Conservation (phyloP, 2,329 filamentous ascomycete genomes). For the Curvularia spicifera region DNA sequence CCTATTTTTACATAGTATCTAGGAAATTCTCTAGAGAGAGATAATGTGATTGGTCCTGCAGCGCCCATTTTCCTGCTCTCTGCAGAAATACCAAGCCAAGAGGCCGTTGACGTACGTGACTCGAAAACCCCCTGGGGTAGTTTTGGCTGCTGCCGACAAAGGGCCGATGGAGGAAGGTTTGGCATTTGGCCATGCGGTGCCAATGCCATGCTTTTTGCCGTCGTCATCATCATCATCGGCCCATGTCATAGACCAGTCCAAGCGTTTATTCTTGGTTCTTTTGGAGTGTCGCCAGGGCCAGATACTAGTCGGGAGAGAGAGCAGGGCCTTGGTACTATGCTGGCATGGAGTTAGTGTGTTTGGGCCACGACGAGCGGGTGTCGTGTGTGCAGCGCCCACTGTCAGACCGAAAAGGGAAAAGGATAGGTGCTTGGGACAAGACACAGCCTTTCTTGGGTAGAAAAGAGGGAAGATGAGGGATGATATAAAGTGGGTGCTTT, state of each 20-base stretch:
- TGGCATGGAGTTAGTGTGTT: too few species aligned
- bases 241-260: neutral
- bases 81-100: too few species aligned
- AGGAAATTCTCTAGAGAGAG: too few species aligned
- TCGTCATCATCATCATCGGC: slow-evolving; percentile 5
- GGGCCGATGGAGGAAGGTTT: slow-evolving; percentile 7
- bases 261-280: neutral
- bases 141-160: slow-evolving; percentile 1
- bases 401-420: neutral
- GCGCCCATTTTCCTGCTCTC: neutral
- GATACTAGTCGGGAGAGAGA: too few species aligned
- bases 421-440: neutral
- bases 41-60: too few species aligned
- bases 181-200: neutral
- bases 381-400: too few species aligned
- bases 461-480: neutral
- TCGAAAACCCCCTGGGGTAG: too few species aligned
- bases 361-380: too few species aligned
- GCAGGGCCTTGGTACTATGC: too few species aligned
- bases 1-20: too few species aligned
- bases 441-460: neutral
- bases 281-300: neutral
- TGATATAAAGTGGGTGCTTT: neutral
- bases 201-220: slow-evolving; percentile 2
- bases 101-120: too few species aligned